phyloP scores from a whole-genome alignment of 257 asterid genomes.

The Prunella vulgaris region DNA sequence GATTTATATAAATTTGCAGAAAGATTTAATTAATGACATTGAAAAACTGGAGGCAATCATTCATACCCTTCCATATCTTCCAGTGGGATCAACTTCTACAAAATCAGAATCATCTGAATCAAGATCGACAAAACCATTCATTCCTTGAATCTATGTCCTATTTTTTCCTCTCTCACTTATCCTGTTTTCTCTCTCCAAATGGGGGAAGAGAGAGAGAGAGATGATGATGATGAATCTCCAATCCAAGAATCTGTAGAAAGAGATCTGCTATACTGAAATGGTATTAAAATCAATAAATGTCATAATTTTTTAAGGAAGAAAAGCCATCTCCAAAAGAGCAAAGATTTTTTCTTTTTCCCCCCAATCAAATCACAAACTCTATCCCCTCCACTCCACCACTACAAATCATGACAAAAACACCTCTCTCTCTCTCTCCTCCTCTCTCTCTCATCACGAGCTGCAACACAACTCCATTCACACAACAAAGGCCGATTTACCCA shows the following conservation, averaged over 20 bases:
- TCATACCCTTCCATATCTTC: slow-evolving; percentile 88
- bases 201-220: slow-evolving; percentile 9
- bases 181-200: not conserved
- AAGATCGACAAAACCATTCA: slow-evolving; percentile 56
- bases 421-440: slow-evolving; percentile 13
- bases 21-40: not conserved
- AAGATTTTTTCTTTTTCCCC: not conserved
- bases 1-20: not conserved
- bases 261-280: slow-evolving; percentile 11
- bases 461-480: slow-evolving; percentile 30
- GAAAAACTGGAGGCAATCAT: not conserved
- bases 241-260: slow-evolving; percentile 13
- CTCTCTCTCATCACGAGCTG: slow-evolving; percentile 59
- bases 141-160: slow-evolving; percentile 20
- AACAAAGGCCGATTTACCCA: slow-evolving; percentile 20
- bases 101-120: slow-evolving; percentile 63
- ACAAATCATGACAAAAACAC: slow-evolving; percentile 38
- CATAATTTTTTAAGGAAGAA: slow-evolving; percentile 8
- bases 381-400: slow-evolving; percentile 19
- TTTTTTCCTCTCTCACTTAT: slow-evolving; percentile 2
- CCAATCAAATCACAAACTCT: not conserved
- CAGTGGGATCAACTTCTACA: slow-evolving; percentile 86
- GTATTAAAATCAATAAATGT: not conserved
- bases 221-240: slow-evolving; percentile 15
- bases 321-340: slow-evolving; percentile 28